These are phyloP conservation scores for Kluyveromyces sp. DNA, from an alignment of 1,139 yeast genomes.

Conservation along the genomic window DNA sequence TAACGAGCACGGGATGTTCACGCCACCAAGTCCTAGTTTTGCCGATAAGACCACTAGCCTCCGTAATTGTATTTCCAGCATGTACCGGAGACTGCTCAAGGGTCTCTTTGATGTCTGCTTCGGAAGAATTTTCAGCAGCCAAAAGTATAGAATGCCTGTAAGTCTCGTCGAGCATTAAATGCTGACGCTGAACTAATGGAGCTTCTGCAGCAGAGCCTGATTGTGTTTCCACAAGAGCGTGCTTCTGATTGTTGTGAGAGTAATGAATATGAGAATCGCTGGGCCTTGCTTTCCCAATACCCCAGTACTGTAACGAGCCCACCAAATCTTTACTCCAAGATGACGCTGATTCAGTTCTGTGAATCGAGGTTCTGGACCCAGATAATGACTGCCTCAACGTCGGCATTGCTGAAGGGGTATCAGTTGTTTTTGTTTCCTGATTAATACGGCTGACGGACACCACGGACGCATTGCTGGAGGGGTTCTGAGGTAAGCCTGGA, in stretches of 20 bases:
- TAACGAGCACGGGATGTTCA: constrained; percentile 4
- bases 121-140: no score
- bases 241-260: not conserved
- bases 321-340: constrained; percentile 21
- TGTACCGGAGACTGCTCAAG: no score
- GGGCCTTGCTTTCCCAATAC: constrained; percentile 21
- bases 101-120: no score
- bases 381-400: not conserved
- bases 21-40: not conserved
- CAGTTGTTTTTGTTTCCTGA: not conserved
- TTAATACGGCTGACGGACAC: not conserved
- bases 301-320: constrained; percentile 24
- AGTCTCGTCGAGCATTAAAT: no score
- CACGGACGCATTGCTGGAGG: no score
- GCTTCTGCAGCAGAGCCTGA: no score
- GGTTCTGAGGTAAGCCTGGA: no score
- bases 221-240: no score
- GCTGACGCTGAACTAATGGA: no score
- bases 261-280: constrained; percentile 3
- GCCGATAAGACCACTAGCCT: no score
- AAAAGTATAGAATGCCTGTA: no score
- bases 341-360: constrained; percentile 15
- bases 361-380: constrained; percentile 3
- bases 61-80: no score
- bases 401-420: not conserved